phyloP scores from a whole-genome alignment of 441 rosid species.

The Erodium trifolium region DNA sequence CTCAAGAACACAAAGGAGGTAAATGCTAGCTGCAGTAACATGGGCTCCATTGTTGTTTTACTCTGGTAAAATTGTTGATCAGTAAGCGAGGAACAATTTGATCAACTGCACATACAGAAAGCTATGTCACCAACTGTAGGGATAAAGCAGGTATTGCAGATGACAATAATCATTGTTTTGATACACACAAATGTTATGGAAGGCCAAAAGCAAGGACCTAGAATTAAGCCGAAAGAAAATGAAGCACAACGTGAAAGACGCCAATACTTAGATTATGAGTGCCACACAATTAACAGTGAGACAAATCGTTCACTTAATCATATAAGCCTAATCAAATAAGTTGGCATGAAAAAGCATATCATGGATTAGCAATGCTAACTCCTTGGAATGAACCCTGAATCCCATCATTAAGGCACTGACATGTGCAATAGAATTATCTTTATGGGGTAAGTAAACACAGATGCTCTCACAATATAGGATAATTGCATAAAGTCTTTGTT shows the following conservation, averaged over 20 bases:
- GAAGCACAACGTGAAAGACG: too few species aligned
- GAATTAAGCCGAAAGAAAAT: not conserved
- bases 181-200: not conserved
- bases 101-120: constrained; percentile 17
- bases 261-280: too few species aligned
- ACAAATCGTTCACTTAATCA: not conserved
- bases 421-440: not conserved
- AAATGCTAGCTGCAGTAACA: constrained; percentile 25
- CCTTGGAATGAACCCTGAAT: too few species aligned
- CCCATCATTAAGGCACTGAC: not conserved
- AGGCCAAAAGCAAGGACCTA: not conserved
- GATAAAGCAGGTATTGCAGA: not conserved
- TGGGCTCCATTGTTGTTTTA: constrained; percentile 24
- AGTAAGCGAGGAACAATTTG: too few species aligned
- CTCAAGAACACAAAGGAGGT: constrained; percentile 32
- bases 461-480: not conserved
- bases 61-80: constrained; percentile 14
- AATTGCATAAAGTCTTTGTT: not conserved
- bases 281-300: not conserved
- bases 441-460: not conserved
- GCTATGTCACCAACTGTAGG: not conserved
- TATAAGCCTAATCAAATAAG: not conserved
- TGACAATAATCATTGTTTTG: not conserved
- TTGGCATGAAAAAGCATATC: not conserved
- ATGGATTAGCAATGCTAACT: too few species aligned